These are phyloP conservation scores for Macroventuria anomochaeta DNA, from an alignment of 2,329 filamentous ascomycete species.

Conservation along the genomic window DNA sequence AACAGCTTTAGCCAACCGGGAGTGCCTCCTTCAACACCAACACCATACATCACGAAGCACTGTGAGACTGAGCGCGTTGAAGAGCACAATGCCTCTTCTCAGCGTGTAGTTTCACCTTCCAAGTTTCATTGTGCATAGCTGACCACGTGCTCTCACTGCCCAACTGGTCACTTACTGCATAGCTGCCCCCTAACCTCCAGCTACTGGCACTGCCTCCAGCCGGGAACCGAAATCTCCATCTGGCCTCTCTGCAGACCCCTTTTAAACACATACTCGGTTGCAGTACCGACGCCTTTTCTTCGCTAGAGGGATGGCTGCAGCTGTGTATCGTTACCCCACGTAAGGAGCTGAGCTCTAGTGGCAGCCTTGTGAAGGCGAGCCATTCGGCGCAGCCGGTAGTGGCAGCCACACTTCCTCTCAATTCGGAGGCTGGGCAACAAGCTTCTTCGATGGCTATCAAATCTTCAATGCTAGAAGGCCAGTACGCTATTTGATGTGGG, in stretches of 20 bases:
- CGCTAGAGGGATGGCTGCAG: conserved; percentile 7
- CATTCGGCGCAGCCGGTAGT: conserved; percentile 14
- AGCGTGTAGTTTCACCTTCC: conserved; percentile 2
- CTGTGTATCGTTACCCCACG: conserved; percentile 15
- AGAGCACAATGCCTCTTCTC: background rate
- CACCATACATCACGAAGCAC: conserved; percentile 10
- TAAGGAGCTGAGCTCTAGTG: conserved; percentile 12
- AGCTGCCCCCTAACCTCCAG: background rate
- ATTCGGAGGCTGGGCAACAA: background rate
- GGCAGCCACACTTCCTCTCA: background rate
- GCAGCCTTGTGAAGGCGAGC: conserved; percentile 11
- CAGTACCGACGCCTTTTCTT: background rate
- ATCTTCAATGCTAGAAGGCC: background rate
- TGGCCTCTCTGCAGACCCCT: background rate
- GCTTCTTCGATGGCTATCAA: background rate
- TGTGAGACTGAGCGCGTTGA: conserved; percentile 13
- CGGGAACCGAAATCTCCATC: background rate
- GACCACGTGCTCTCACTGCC: conserved; percentile 1
- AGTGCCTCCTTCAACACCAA: conserved; percentile 1
- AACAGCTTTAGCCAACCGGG: conserved; percentile 3
- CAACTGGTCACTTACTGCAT: conserved; percentile 1
- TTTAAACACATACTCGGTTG: conserved; percentile 1
- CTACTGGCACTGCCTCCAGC: background rate
- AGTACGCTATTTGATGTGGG: background rate
- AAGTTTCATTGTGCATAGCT: background rate